These are phyloP conservation scores for Aspergillus tamarii DNA, from an alignment of 2,329 filamentous ascomycete genomes.

Conservation along the genomic window DNA sequence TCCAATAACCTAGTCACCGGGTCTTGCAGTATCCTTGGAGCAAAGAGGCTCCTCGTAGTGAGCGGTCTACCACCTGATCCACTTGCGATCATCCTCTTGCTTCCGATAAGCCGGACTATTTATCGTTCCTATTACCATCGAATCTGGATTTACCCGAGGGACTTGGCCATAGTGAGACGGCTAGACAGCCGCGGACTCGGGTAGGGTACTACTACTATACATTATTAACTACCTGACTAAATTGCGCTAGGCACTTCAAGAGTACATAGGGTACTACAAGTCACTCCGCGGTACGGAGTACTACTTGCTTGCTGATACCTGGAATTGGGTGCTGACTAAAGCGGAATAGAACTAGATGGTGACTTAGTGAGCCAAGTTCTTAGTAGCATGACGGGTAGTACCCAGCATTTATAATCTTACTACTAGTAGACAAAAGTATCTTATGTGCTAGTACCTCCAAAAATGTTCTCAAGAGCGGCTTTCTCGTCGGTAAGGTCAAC, in stretches of 20 bases:
- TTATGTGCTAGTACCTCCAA: not conserved
- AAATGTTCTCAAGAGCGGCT: not conserved
- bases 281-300: too few species aligned
- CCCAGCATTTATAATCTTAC: not conserved
- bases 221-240: not conserved
- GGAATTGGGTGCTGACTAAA: not conserved
- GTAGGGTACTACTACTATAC: not conserved
- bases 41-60: too few species aligned
- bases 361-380: not conserved
- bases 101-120: not conserved
- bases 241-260: not conserved
- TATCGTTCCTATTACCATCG: not conserved
- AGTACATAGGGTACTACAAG: not conserved
- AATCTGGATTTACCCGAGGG: not conserved
- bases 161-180: not conserved
- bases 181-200: not conserved
- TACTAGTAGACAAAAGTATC: not conserved
- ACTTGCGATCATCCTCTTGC: too few species aligned
- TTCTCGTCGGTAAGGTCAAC: slow-evolving; percentile 23
- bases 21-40: not conserved
- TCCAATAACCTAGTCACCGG: not conserved
- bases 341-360: not conserved
- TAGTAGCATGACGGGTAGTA: not conserved
- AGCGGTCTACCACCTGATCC: not conserved
- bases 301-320: not conserved